Base-by-base conservation (phyloP, 140 eudicot species). In the Senecio squalidus region DNA sequence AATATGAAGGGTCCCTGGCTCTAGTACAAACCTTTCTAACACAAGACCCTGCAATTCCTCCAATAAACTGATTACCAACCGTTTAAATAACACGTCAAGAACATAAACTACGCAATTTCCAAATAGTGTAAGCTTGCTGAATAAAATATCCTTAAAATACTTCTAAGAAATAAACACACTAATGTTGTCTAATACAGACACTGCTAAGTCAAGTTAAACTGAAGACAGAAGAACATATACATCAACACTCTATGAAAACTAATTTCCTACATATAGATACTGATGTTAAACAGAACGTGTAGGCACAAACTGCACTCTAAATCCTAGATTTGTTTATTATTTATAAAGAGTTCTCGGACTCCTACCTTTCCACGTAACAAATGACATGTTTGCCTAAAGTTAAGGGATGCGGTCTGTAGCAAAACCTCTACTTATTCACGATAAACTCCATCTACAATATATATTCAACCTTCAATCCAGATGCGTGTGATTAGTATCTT, bases 201-300 rank as follows among this genome's bases (percentile, higher is more conserved):
- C 62, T 53, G 24, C 43, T 27, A 3, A 52, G 34, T 53, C 29
- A 24, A 66, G 16, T 17, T 66, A 40, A 66, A 67, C 4, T 28
- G 49, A 43, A 33, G 39, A 67, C 21, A 55, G 30, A 30, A n/a
- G 2, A 8, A 31, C 24, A 36, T 45, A 56, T 25, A 49, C 74
- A 69, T 62, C 14, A 17, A 17, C 18, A 61, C 50, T 22, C 11
- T 36, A 38, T 28, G 38, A 5, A 60, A 60, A 51, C 25, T 33
- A 60, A 39, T 50, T 20, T 26, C 39, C 27, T 50, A 6, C 45
- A 49, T 34, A 38, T 41, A 41, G 16, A 17, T 28, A 46, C 25
- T 30, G 16, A 45, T 68, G 66, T 33, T 33, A 58, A n/a, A 57
- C 27, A 24, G 26, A 46, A 1, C 31, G 23, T 2, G 15, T 56